A percentile compares a stretch with the other conserved stretches of the same genome.
Evolutionary conservation across 805 yeast genomes (phyloP).

Genomic region (Kodamaea kakaduensis): DNA sequence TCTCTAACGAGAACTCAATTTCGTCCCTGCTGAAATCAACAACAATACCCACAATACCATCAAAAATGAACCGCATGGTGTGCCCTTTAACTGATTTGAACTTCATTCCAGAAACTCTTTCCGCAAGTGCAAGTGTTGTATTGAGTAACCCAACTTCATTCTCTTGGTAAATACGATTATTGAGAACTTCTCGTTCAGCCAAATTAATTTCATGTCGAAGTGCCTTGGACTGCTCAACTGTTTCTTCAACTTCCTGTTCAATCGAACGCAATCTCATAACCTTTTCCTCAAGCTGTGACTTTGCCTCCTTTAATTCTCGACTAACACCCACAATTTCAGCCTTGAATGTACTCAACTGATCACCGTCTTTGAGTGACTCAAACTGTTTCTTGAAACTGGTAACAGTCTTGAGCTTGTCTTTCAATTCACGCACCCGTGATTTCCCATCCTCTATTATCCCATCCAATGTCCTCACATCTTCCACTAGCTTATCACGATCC

Average conservation of each 20-base stretch:
- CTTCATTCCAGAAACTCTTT: conserved; percentile 22
- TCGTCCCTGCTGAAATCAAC: background rate
- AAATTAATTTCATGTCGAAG: conserved; percentile 12
- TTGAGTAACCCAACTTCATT: conserved; percentile 20
- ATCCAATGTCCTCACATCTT: conserved; percentile 15
- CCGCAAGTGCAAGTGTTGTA: conserved; percentile 22
- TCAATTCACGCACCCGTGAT: conserved; percentile 11
- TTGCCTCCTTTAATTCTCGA: conserved; percentile 13
- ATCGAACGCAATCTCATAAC: conserved; percentile 9
- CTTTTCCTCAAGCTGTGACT: conserved; percentile 11
- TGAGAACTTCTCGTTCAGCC: conserved; percentile 11
- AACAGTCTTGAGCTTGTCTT: conserved; percentile 14
- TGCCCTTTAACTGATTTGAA: conserved; percentile 13
- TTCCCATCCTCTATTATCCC: conserved; percentile 10
- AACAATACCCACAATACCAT: conserved; percentile 11
- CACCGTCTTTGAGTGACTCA: conserved; percentile 11
- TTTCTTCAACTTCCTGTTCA: conserved; percentile 12
- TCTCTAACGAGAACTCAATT: background rate
- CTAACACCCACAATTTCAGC: conserved; percentile 17
- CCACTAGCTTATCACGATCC: conserved; percentile 16
- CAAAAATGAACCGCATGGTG: conserved; percentile 13
- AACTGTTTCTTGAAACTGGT: conserved; percentile 11
- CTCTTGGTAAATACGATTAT: conserved; percentile 17
- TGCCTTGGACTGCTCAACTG: conserved; percentile 8
- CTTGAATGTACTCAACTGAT: conserved; percentile 14